Percentiles rank a stretch among this genome's conserved stretches.
phyloP scores from a whole-genome alignment of 176 grass and related monocot species.

The Paspalum notatum region DNA sequence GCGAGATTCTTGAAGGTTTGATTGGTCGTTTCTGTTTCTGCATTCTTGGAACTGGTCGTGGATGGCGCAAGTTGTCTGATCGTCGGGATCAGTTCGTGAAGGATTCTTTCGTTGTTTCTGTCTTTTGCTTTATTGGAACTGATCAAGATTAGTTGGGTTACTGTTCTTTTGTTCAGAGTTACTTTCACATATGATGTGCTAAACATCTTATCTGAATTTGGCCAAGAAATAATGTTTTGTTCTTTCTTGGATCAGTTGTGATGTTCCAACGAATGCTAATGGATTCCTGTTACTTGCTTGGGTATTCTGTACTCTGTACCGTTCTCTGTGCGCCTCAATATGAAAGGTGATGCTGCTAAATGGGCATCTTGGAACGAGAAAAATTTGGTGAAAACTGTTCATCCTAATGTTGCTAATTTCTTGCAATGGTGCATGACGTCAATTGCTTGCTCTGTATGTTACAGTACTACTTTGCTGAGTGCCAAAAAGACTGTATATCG shows the following conservation, averaged over 20 bases:
- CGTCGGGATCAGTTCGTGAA: background rate
- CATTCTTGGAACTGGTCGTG: background rate
- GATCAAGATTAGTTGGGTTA: background rate
- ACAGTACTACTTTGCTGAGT: too few relatives aligned
- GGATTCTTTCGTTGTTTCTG: background rate
- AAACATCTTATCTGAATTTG: background rate
- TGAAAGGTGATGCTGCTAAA: too few relatives aligned
- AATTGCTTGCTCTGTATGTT: too few relatives aligned
- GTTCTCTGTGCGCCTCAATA: too few relatives aligned
- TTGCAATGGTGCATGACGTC: too few relatives aligned
- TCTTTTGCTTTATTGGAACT: background rate
- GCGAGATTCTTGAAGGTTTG: background rate
- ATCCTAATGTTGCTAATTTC: too few relatives aligned
- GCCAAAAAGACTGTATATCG: too few relatives aligned
- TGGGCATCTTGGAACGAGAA: too few relatives aligned
- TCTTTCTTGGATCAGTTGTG: background rate
- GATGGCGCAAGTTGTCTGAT: background rate
- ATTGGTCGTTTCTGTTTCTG: conserved; percentile 1
- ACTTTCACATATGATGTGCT: background rate
- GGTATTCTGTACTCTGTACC: too few relatives aligned
- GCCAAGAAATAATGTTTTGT: background rate
- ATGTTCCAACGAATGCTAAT: background rate
- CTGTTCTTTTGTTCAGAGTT: background rate
- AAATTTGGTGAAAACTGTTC: too few relatives aligned
- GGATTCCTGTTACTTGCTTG: too few relatives aligned